phyloP scores from a whole-genome alignment of 2,329 filamentous ascomycete genomes.

The Exophiala oligosperma region DNA sequence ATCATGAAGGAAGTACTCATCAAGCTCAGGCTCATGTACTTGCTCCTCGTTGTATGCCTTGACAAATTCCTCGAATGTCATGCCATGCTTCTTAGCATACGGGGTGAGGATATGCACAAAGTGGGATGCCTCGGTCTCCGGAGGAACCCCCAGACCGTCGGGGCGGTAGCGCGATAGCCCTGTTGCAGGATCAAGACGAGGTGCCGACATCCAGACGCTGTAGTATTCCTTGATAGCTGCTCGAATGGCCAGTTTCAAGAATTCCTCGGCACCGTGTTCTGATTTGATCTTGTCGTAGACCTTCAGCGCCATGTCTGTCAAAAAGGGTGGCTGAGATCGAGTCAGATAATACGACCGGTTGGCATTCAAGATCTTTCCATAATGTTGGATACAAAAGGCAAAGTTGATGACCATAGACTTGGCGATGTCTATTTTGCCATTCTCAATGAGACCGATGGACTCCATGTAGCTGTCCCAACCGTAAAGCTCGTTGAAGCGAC shows the following conservation, averaged over 20 bases:
- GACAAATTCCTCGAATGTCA: conserved; percentile 83
- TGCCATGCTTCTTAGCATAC: conserved; percentile 78
- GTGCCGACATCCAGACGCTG: conserved; percentile 79
- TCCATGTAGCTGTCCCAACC: conserved; percentile 99
- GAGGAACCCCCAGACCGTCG: conserved; percentile 79
- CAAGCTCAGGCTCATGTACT: conserved; percentile 81
- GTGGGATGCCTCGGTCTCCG: conserved; percentile 85
- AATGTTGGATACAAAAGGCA: conserved; percentile 97
- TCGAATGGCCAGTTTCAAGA: conserved; percentile 74
- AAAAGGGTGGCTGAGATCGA: conserved; percentile 91
- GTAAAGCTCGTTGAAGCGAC: conserved; percentile 96
- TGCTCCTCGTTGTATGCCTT: conserved; percentile 78
- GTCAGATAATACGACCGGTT: conserved; percentile 94
- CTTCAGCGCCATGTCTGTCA: conserved; percentile 94
- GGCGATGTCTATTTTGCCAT: conserved; percentile 80
- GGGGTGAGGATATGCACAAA: conserved; percentile 81
- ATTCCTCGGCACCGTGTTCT: conserved; percentile 76
- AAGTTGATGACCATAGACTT: conserved; percentile 97
- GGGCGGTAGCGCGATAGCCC: conserved; percentile 84
- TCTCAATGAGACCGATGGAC: conserved; percentile 81
- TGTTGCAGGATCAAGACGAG: conserved; percentile 73
- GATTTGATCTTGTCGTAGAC: conserved; percentile 93
- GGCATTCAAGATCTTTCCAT: conserved; percentile 96
- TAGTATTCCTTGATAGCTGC: conserved; percentile 98
- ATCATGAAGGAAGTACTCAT: conserved; percentile 95